These are phyloP conservation scores for Tarenaya hassleriana DNA, from an alignment of 345 rosid genomes.

Conservation along the genomic window DNA sequence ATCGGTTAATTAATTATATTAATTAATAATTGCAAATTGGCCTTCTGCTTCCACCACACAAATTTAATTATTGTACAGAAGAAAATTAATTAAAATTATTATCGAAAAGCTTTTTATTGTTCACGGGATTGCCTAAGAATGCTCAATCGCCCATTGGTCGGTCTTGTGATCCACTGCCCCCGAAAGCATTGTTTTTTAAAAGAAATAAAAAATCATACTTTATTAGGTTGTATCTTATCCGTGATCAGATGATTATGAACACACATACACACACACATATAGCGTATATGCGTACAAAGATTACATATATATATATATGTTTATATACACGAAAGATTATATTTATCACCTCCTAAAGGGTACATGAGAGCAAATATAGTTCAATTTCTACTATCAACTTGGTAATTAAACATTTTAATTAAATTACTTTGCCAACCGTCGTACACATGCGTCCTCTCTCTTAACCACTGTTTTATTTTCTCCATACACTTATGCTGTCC, in stretches of 20 bases:
- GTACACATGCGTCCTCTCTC: background rate
- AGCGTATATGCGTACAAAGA: too few relatives aligned
- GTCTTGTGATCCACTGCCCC: conserved; percentile 1
- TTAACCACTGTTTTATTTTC: too few relatives aligned
- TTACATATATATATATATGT: background rate
- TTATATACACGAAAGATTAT: background rate
- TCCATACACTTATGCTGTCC: conserved; percentile 7
- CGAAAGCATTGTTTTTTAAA: background rate
- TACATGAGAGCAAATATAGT: background rate
- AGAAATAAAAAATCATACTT: background rate
- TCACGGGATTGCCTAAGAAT: conserved; percentile 31
- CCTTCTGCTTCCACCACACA: too few relatives aligned
- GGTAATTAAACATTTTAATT: conserved; percentile 1
- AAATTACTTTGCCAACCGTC: background rate
- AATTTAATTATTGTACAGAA: background rate
- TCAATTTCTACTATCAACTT: conserved; percentile 13
- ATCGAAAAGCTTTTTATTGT: background rate
- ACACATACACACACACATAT: too few relatives aligned
- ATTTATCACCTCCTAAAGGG: background rate
- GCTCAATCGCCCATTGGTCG: conserved; percentile 22
- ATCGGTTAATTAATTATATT: too few relatives aligned
- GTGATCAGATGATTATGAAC: too few relatives aligned
- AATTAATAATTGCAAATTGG: too few relatives aligned
- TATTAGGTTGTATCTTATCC: background rate
- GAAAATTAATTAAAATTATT: background rate